phyloP scores from a whole-genome alignment of 2,329 filamentous ascomycete species.

The Ploettnerulaceae sp. region DNA sequence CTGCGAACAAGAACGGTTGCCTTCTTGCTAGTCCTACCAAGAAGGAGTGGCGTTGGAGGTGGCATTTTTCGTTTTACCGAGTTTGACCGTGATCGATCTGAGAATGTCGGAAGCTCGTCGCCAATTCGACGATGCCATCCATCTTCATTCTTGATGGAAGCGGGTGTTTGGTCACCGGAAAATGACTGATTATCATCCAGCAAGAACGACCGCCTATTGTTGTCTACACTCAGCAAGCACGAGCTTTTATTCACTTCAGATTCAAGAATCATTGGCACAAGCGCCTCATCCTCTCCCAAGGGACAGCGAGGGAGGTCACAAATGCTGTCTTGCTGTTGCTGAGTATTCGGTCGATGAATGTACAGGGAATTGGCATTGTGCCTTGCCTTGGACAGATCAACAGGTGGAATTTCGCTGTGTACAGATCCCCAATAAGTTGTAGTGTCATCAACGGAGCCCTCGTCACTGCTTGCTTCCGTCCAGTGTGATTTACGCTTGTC shows the following conservation, averaged over 20 bases:
- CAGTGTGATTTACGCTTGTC: constrained; percentile 37
- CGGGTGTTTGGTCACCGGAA: constrained; percentile 18
- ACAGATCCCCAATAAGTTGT: constrained; percentile 47
- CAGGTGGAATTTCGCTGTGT: constrained; percentile 44
- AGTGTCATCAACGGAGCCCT: constrained; percentile 38
- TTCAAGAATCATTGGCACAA: constrained; percentile 45
- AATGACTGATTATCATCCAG: constrained; percentile 29
- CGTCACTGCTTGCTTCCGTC: constrained; percentile 26
- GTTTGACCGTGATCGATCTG: constrained; percentile 42
- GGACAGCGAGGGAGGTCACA: constrained; percentile 6
- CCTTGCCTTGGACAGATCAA: constrained; percentile 41
- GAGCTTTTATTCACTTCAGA: constrained; percentile 25
- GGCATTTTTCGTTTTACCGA: constrained; percentile 47
- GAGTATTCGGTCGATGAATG: constrained; percentile 30
- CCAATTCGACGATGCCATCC: constrained; percentile 54
- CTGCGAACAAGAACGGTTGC: constrained; percentile 41
- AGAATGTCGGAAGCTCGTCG: constrained; percentile 55
- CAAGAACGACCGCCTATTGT: constrained; percentile 30
- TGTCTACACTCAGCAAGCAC: constrained; percentile 21
- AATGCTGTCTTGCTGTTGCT: neutral
- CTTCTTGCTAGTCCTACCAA: constrained; percentile 41
- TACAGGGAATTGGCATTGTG: constrained; percentile 40
- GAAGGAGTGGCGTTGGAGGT: constrained; percentile 51
- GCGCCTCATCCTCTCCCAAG: constrained; percentile 30
- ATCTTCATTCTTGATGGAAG: constrained; percentile 6